A percentile compares a stretch with the other conserved stretches of the same genome.
phyloP scores from a whole-genome alignment of 805 yeast genomes.

The Tetrapisispora nanseiensis region DNA sequence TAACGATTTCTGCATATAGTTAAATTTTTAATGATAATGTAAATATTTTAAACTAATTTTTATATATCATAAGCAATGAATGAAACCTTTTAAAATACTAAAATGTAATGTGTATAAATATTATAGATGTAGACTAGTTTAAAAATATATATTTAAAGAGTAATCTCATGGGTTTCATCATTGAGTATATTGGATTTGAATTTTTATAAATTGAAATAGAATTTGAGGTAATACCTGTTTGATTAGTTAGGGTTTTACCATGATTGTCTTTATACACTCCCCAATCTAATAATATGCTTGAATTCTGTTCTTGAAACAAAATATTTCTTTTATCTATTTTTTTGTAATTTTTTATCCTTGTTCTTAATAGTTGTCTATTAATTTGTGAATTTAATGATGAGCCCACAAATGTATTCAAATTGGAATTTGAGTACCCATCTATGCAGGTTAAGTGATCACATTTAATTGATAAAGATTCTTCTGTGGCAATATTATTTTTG shows the following conservation, averaged over 20 bases:
- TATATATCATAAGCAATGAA: too few species aligned
- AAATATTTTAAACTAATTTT: too few species aligned
- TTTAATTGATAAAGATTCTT: conserved; percentile 11
- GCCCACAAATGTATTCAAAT: neutral
- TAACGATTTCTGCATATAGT: too few species aligned
- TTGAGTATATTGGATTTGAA: neutral
- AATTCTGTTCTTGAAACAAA: too few species aligned
- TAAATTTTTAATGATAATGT: too few species aligned
- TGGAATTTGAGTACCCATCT: conserved; percentile 1
- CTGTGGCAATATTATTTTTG: conserved; percentile 3
- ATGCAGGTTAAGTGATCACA: conserved; percentile 13
- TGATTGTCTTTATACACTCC: too few species aligned
- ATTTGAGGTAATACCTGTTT: too few species aligned
- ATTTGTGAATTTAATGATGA: neutral
- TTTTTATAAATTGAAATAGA: neutral
- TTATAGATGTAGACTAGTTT: too few species aligned
- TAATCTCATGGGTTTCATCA: neutral
- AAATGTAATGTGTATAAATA: too few species aligned
- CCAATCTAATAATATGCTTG: too few species aligned
- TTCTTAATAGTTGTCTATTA: neutral
- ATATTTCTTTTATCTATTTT: neutral
- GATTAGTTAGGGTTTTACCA: too few species aligned
- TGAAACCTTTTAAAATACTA: too few species aligned
- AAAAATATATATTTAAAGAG: neutral
- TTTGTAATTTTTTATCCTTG: conserved; percentile 10